A percentile compares a stretch with the other conserved stretches of the same genome.
Evolutionary conservation across 768 basidiomycete species (phyloP).

Genomic region (Termitomyces titanicus): DNA sequence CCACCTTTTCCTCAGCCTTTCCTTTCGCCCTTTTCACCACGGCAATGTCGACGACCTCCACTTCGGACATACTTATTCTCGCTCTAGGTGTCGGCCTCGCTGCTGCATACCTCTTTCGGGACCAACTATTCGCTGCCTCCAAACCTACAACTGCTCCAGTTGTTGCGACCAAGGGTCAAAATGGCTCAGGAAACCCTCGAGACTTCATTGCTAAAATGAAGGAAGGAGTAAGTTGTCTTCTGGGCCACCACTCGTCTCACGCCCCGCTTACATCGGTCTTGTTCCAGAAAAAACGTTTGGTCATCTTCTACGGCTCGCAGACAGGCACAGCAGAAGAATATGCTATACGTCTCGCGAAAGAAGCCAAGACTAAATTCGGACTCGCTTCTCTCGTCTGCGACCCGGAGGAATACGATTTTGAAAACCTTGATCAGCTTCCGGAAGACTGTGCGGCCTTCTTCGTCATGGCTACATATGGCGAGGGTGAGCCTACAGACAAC

Average conservation of each 20-base stretch:
- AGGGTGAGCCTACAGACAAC: conserved; percentile 98
- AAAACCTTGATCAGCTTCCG: conserved; percentile 88
- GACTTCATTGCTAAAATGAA: conserved; percentile 96
- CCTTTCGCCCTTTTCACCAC: conserved; percentile 26
- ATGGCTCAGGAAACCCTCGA: conserved; percentile 83
- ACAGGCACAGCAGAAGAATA: conserved; percentile 99
- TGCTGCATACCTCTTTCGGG: conserved; percentile 78
- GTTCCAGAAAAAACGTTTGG: conserved; percentile 87
- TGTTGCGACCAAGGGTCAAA: conserved; percentile 40
- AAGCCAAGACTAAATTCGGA: conserved; percentile 95
- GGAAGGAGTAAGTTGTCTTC: conserved; percentile 62
- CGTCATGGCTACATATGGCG: conserved; percentile 97
- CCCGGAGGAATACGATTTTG: conserved; percentile 98
- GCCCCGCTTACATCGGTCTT: conserved; percentile 1
- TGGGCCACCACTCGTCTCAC: neutral
- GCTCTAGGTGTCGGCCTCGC: conserved; percentile 73
- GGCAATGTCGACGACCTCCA: conserved; percentile 56
- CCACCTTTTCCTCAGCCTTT: conserved; percentile 37
- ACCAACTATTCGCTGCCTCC: conserved; percentile 68
- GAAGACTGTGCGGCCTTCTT: conserved; percentile 89
- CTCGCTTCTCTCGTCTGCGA: conserved; percentile 95
- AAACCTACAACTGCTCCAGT: conserved; percentile 56
- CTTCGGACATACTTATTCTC: conserved; percentile 73
- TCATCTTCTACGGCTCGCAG: conserved; percentile 98
- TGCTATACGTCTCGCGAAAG: conserved; percentile 95